Evolutionary conservation across 768 basidiomycete genomes (phyloP).

Genomic region (Cystobasidium onofrii): DNA sequence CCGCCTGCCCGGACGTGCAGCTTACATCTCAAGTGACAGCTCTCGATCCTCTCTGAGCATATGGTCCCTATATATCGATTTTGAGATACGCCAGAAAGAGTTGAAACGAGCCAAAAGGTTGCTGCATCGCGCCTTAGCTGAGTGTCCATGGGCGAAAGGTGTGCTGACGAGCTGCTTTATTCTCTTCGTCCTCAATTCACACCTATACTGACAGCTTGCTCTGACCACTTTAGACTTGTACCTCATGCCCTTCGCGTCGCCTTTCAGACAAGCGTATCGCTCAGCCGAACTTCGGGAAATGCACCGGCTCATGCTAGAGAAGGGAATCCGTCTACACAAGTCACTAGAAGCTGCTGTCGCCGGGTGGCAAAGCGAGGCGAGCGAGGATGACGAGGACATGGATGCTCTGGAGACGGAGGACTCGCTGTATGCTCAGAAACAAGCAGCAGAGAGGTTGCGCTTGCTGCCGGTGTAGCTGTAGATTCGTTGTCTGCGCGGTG

Average conservation of each 20-base stretch:
- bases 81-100: slow-evolving; percentile 44
- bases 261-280: slow-evolving; percentile 44
- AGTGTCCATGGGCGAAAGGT: slow-evolving; percentile 47
- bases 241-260: slow-evolving; percentile 45
- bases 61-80: slow-evolving; percentile 48
- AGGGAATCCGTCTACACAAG: slow-evolving; percentile 45
- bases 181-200: neutral
- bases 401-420: slow-evolving; percentile 36
- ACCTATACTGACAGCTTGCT: neutral
- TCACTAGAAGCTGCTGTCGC: slow-evolving; percentile 44
- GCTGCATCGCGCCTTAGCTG: slow-evolving; percentile 45
- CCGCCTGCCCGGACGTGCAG: neutral
- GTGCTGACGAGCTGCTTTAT: slow-evolving; percentile 21
- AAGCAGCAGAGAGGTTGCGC: slow-evolving; percentile 16
- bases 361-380: slow-evolving; percentile 31
- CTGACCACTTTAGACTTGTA: slow-evolving; percentile 42
- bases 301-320: slow-evolving; percentile 46
- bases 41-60: slow-evolving; percentile 43
- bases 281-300: slow-evolving; percentile 46
- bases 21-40: slow-evolving; percentile 30
- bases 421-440: slow-evolving; percentile 39
- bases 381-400: slow-evolving; percentile 31
- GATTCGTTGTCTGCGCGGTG: no score
- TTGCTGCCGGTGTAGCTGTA: slow-evolving; percentile 13
- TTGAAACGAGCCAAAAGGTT: slow-evolving; percentile 43